These are phyloP conservation scores for Lumnitzera racemosa DNA, from an alignment of 345 rosid species.

Conservation along the genomic window DNA sequence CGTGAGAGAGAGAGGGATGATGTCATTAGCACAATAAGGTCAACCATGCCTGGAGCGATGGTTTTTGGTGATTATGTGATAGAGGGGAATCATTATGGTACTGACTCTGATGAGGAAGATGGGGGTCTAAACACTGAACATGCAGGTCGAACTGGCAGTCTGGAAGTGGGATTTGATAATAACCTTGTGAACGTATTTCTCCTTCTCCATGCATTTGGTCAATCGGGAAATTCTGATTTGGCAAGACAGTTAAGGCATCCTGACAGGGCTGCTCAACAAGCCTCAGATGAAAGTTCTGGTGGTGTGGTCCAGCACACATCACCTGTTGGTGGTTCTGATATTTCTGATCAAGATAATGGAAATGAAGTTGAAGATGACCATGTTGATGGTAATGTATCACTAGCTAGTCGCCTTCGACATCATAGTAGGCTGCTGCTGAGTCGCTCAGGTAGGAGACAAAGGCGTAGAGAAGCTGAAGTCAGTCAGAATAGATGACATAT, in stretches of 20 bases:
- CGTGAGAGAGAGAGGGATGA: constrained; percentile 58
- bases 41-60: constrained; percentile 69
- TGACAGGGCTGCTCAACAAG: constrained; percentile 18
- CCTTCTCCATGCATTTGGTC: constrained; percentile 70
- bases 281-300: constrained; percentile 26
- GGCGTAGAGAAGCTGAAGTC: constrained; percentile 46
- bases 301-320: constrained; percentile 10
- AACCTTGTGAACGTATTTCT: constrained; percentile 58
- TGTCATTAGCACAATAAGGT: constrained; percentile 67
- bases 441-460: constrained; percentile 70
- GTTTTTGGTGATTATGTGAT: constrained; percentile 88
- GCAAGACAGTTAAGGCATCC: constrained; percentile 34
- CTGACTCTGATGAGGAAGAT: constrained; percentile 35
- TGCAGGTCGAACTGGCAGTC: constrained; percentile 10
- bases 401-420: constrained; percentile 8
- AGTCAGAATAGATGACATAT: constrained; percentile 14
- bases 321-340: constrained; percentile 24
- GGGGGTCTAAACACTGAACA: too few relatives aligned
- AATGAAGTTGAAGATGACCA: constrained; percentile 11
- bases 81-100: constrained; percentile 43
- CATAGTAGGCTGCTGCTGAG: constrained; percentile 41
- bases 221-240: constrained; percentile 41
- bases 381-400: background rate
- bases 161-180: constrained; percentile 50
- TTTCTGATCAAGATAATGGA: constrained; percentile 42